These are phyloP conservation scores for Carex littledalei DNA, from an alignment of 176 grass and related monocot species.

Conservation along the genomic window DNA sequence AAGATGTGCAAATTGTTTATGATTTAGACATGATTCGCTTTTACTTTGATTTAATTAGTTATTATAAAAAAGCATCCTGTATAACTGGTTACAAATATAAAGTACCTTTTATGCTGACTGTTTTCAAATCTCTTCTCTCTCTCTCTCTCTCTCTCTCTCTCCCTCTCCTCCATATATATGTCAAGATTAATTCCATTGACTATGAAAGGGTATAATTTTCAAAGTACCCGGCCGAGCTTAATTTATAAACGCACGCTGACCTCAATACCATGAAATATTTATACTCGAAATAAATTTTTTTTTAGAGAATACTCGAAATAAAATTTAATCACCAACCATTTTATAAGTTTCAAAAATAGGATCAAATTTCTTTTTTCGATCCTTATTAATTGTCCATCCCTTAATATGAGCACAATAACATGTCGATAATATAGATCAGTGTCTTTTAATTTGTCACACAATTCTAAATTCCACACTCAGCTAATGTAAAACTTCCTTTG, in stretches of 20 bases:
- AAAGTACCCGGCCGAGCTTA: not conserved
- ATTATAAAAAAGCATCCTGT: not conserved
- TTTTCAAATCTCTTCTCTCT: not conserved
- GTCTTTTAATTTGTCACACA: not conserved
- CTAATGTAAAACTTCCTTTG: not conserved
- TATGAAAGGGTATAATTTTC: constrained; percentile 6
- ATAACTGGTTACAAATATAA: constrained; percentile 9
- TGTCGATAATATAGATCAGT: not conserved
- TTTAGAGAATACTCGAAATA: not conserved
- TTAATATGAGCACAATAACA: not conserved
- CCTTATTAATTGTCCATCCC: not conserved
- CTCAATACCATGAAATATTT: not conserved
- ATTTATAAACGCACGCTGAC: constrained; percentile 1
- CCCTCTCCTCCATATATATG: not conserved
- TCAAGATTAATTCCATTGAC: constrained; percentile 19
- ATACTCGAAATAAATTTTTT: not conserved
- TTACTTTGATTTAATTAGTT: constrained; percentile 4
- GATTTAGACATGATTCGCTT: constrained; percentile 25
- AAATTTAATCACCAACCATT: not conserved
- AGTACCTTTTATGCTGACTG: not conserved
- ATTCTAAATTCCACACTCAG: not conserved
- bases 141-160: not conserved
- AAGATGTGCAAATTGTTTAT: constrained; percentile 24
- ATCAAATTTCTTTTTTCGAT: not conserved
- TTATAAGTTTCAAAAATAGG: not conserved